A percentile compares a stretch with the other conserved stretches of the same genome.
These are phyloP conservation scores for Fusarium succisae DNA, from an alignment of 2,329 filamentous ascomycete genomes.

Conservation along the genomic window DNA sequence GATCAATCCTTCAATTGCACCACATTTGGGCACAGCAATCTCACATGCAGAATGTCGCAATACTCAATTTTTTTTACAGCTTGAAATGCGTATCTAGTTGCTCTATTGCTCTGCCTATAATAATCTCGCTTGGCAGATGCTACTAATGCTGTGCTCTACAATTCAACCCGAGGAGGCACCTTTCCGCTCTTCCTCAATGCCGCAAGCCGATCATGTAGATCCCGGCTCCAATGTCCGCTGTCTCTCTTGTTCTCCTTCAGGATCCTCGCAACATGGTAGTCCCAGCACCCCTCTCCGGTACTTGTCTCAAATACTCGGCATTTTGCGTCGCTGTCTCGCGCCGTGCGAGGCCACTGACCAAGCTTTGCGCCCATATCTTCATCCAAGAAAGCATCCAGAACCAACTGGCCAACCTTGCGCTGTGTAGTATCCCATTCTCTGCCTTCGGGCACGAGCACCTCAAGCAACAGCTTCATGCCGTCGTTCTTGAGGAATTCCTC, in stretches of 20 bases:
- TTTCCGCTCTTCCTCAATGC: constrained; percentile 44
- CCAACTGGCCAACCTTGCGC: constrained; percentile 65
- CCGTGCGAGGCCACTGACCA: constrained; percentile 63
- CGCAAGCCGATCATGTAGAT: constrained; percentile 50
- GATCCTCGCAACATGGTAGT: constrained; percentile 59
- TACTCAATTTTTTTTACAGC: neutral
- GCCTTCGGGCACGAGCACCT: constrained; percentile 59
- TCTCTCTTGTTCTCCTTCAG: constrained; percentile 50
- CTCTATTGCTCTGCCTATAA: neutral
- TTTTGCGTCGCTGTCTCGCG: constrained; percentile 46
- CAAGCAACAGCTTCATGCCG: constrained; percentile 65
- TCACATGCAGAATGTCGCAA: neutral
- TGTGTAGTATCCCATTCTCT: constrained; percentile 60
- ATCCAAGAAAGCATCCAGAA: constrained; percentile 74
- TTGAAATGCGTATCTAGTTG: neutral
- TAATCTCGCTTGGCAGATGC: neutral
- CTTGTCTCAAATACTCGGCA: constrained; percentile 48
- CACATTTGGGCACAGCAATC: neutral
- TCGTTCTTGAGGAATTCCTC: constrained; percentile 62
- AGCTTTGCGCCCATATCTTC: constrained; percentile 67
- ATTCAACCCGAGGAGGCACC: constrained; percentile 42
- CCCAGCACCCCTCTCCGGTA: constrained; percentile 66
- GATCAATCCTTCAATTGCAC: neutral
- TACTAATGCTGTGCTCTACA: constrained; percentile 43
- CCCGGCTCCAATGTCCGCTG: constrained; percentile 57